A percentile compares a stretch with the other conserved stretches of the same genome.
Conservation (phyloP, 2,329 filamentous ascomycete genomes). For the Botrytis byssoidea region DNA sequence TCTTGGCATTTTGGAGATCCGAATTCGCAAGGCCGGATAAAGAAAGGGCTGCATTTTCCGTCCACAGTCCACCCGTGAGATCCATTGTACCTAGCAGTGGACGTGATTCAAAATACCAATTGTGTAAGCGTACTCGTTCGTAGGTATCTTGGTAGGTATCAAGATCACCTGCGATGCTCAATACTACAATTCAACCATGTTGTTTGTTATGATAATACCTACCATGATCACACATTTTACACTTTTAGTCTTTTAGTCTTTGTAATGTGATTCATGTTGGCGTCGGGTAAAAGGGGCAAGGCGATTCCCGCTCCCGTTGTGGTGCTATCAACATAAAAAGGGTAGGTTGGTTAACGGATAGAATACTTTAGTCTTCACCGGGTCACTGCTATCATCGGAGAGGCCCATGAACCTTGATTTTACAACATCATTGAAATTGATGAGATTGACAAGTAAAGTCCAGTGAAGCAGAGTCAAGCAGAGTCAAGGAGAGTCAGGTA, state of each 20-base stretch:
- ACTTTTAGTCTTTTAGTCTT: background rate
- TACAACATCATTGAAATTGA: background rate
- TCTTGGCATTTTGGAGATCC: constrained; percentile 3
- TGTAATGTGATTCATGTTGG: background rate
- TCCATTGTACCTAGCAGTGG: background rate
- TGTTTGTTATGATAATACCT: background rate
- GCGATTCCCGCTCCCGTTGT: background rate
- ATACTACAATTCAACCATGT: background rate
- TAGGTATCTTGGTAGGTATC: no score
- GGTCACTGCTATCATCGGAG: background rate
- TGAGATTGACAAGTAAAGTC: background rate
- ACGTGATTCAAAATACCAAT: no score
- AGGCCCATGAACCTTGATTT: background rate
- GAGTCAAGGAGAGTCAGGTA: background rate
- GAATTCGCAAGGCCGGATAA: constrained; percentile 2
- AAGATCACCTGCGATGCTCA: no score
- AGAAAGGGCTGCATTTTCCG: background rate
- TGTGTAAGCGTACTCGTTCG: no score
- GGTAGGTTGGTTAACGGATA: background rate
- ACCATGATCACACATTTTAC: background rate
- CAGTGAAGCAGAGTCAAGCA: background rate
- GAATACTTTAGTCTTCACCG: background rate
- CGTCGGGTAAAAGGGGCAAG: background rate
- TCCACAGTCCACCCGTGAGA: background rate
- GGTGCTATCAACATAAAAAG: background rate